phyloP scores from a whole-genome alignment of 805 yeast genomes.

The Tetrapisispora pingtungensis region DNA sequence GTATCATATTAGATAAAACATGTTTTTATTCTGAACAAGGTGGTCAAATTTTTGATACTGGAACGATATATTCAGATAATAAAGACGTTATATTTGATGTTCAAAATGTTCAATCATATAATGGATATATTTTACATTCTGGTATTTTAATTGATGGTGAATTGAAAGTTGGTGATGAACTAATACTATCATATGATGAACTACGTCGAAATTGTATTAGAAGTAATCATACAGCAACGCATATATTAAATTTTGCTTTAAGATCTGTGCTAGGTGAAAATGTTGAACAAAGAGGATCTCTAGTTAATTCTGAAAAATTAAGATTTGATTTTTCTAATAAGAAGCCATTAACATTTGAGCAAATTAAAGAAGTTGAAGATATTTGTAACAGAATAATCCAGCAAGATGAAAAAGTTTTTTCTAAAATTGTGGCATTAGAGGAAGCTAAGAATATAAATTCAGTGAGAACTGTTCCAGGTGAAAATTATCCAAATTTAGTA shows the following conservation, averaged over 20 bases:
- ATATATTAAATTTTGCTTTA: slow-evolving; percentile 80
- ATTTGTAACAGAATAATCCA: slow-evolving; percentile 64
- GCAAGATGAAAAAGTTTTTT: slow-evolving; percentile 59
- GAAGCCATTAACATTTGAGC: slow-evolving; percentile 63
- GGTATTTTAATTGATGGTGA: slow-evolving; percentile 75
- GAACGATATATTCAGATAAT: slow-evolving; percentile 83
- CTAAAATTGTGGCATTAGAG: slow-evolving; percentile 69
- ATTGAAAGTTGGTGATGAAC: slow-evolving; percentile 53
- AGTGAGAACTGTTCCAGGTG: slow-evolving; percentile 96
- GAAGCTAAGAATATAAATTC: slow-evolving; percentile 69
- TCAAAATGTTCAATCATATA: slow-evolving; percentile 83
- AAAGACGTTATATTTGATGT: slow-evolving; percentile 69
- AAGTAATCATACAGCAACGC: slow-evolving; percentile 98
- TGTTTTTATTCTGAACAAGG: slow-evolving; percentile 98
- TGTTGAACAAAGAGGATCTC: slow-evolving; percentile 92
- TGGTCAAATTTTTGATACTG: slow-evolving; percentile 96
- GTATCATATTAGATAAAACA: slow-evolving; percentile 77
- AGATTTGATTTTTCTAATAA: slow-evolving; percentile 95
- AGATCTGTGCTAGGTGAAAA: slow-evolving; percentile 77
- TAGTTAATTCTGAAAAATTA: slow-evolving; percentile 89
- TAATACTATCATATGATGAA: slow-evolving; percentile 84
- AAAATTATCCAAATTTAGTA: slow-evolving; percentile 97
- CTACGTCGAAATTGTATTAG: slow-evolving; percentile 91
- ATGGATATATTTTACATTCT: slow-evolving; percentile 91
- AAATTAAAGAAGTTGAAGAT: slow-evolving; percentile 64